Conservation (phyloP, 2,329 filamentous ascomycete species). For the Xylaria sp. region DNA sequence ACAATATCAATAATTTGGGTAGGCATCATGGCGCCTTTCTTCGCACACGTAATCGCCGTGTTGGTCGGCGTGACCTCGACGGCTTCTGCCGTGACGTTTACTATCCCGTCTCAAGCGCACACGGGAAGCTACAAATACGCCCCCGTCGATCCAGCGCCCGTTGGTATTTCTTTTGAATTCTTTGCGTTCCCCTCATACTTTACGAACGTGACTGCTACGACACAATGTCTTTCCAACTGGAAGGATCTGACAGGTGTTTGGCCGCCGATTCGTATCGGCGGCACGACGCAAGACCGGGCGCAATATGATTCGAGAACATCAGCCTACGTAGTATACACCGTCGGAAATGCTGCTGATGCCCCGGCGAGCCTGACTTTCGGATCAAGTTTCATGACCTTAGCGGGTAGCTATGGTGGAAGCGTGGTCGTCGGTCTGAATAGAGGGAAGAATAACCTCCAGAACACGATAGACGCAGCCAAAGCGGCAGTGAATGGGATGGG, state of each 20-base stretch:
- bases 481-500: slow-evolving; percentile 50
- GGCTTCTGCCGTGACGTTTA: slow-evolving; percentile 41
- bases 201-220: slow-evolving; percentile 55
- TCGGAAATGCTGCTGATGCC: slow-evolving; percentile 53
- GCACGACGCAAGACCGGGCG: slow-evolving; percentile 63
- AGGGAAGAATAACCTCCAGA: slow-evolving; percentile 56
- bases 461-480: slow-evolving; percentile 59
- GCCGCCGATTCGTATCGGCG: slow-evolving; percentile 63
- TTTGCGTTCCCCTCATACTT: slow-evolving; percentile 62
- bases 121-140: slow-evolving; percentile 38
- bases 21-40: slow-evolving; percentile 7
- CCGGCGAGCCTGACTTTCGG: slow-evolving; percentile 58
- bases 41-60: slow-evolving; percentile 11
- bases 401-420: slow-evolving; percentile 53
- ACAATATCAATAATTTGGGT: background rate
- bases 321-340: slow-evolving; percentile 57
- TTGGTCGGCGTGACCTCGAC: slow-evolving; percentile 22
- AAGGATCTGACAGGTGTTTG: slow-evolving; percentile 55
- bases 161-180: slow-evolving; percentile 60
- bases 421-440: slow-evolving; percentile 61
- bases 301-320: slow-evolving; percentile 53
- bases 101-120: slow-evolving; percentile 40
- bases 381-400: slow-evolving; percentile 56
- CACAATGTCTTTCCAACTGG: slow-evolving; percentile 58
- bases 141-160: slow-evolving; percentile 48